A percentile compares a stretch with the other conserved stretches of the same genome.
These are phyloP conservation scores for Euphrasia confusa DNA, from an alignment of 257 asterid genomes.

Conservation along the genomic window DNA sequence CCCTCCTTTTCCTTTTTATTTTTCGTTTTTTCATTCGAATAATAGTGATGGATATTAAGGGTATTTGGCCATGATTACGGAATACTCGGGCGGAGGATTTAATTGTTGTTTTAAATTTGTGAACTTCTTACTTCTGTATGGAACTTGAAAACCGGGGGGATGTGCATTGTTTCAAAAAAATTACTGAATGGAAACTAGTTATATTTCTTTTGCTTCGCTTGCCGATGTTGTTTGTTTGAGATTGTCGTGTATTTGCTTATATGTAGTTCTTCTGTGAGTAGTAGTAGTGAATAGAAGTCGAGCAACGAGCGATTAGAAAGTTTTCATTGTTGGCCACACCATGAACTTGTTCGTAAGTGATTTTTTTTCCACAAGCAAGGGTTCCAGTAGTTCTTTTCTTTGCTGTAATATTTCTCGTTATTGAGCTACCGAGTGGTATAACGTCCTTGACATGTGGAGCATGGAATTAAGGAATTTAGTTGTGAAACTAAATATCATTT, in stretches of 20 bases:
- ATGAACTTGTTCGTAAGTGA: not conserved
- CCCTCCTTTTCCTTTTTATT: not conserved
- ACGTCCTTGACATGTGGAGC: not conserved
- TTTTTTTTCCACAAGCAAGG: not conserved
- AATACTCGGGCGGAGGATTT: conserved; percentile 13
- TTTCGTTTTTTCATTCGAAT: conserved; percentile 21
- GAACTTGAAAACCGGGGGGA: conserved; percentile 12
- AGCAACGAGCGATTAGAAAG: conserved; percentile 7
- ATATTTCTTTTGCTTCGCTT: not conserved
- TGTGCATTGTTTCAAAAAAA: conserved; percentile 7
- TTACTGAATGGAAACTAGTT: conserved; percentile 4
- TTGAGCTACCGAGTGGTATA: conserved; percentile 7
- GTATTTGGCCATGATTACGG: conserved; percentile 24
- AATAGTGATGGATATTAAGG: conserved; percentile 29
- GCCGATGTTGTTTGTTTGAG: conserved; percentile 1
- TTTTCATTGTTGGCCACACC: conserved; percentile 1
- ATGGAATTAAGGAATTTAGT: not conserved
- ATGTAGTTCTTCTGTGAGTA: not conserved
- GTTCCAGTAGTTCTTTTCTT: not conserved
- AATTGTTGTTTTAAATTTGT: conserved; percentile 21
- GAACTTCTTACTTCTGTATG: conserved; percentile 12
- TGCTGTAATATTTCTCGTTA: not conserved
- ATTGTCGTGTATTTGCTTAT: not conserved
- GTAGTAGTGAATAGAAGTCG: conserved; percentile 15
- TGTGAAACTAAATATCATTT: not conserved